Percentiles rank a stretch among this genome's conserved stretches.
Evolutionary conservation across 495 filamentous ascomycete species (phyloP).

Genomic region (Hyaloscypha finlandica): DNA sequence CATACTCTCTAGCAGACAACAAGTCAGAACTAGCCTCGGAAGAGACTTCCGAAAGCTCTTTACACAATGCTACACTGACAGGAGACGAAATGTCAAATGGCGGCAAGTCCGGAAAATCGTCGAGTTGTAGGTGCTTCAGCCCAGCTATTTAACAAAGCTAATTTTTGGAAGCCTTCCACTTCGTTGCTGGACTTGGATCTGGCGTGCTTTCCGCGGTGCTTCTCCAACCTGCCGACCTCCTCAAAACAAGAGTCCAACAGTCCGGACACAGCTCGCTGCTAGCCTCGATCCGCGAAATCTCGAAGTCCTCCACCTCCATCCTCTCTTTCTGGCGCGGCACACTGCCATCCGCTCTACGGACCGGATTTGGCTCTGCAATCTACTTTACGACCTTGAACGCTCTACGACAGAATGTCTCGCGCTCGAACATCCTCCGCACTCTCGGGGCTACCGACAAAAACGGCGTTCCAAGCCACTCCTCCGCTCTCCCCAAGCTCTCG

Average conservation of each 20-base stretch:
- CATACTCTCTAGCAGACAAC: not conserved
- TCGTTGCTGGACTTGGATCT: constrained; percentile 83
- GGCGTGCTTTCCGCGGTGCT: constrained; percentile 85
- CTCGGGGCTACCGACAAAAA: constrained; percentile 28
- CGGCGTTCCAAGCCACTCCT: constrained; percentile 51
- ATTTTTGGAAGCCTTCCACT: constrained; percentile 41
- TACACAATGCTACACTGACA: constrained; percentile 20
- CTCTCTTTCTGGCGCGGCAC: constrained; percentile 93
- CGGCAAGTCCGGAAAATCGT: constrained; percentile 29
- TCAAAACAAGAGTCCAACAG: constrained; percentile 95
- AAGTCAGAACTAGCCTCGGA: not conserved
- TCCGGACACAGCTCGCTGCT: constrained; percentile 65
- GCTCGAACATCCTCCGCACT: constrained; percentile 41
- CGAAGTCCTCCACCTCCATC: constrained; percentile 52
- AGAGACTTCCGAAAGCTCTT: not conserved
- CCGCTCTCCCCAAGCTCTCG: constrained; percentile 79
- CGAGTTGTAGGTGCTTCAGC: constrained; percentile 26
- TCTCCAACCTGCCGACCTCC: constrained; percentile 92
- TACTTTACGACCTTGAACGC: constrained; percentile 92
- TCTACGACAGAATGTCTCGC: constrained; percentile 70
- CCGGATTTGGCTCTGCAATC: constrained; percentile 87
- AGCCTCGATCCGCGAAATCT: constrained; percentile 71
- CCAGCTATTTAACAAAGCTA: not conserved
- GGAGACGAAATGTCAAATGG: constrained; percentile 36
- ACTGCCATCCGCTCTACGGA: constrained; percentile 85